Percentiles rank a stretch among this genome's conserved stretches.
Conservation (phyloP, 192 early-diverging fungal species). For the Entophlyctis helioformis region DNA sequence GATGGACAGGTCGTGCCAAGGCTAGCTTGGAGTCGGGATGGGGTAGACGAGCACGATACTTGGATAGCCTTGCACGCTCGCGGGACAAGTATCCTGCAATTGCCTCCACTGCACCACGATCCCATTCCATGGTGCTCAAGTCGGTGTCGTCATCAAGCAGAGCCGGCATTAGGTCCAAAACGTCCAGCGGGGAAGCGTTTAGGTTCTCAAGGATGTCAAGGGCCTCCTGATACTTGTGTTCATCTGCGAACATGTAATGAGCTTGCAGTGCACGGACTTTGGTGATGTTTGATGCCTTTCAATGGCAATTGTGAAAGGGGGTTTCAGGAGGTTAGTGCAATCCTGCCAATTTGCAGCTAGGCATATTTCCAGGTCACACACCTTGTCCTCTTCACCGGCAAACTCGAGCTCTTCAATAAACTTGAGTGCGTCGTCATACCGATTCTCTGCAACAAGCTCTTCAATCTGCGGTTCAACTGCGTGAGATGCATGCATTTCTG, state of each 20-base stretch:
- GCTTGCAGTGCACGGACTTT: slow-evolving; percentile 40
- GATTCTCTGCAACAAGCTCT: slow-evolving; percentile 20
- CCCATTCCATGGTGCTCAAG: no score
- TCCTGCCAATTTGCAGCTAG: no score
- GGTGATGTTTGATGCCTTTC: slow-evolving; percentile 36
- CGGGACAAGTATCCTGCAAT: no score
- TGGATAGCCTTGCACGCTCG: no score
- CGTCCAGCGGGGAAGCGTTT: slow-evolving; percentile 41
- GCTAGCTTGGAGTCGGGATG: no score
- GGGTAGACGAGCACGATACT: no score
- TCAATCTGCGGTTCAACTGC: slow-evolving; percentile 29
- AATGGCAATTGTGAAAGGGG: not conserved
- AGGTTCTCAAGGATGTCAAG: slow-evolving; percentile 33
- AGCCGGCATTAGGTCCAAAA: slow-evolving; percentile 47
- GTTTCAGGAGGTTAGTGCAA: no score
- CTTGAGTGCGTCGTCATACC: slow-evolving; percentile 28
- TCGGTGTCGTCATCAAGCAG: slow-evolving; percentile 10
- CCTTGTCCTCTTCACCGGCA: slow-evolving; percentile 35
- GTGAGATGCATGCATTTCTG: no score
- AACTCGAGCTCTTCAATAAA: slow-evolving; percentile 46
- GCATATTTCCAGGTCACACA: no score
- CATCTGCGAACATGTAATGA: slow-evolving; percentile 35
- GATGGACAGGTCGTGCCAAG: no score
- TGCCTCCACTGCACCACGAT: no score
- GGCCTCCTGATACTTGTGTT: slow-evolving; percentile 35